Conservation (phyloP, 257 asterid genomes). For the Oldenlandia corymbosa region DNA sequence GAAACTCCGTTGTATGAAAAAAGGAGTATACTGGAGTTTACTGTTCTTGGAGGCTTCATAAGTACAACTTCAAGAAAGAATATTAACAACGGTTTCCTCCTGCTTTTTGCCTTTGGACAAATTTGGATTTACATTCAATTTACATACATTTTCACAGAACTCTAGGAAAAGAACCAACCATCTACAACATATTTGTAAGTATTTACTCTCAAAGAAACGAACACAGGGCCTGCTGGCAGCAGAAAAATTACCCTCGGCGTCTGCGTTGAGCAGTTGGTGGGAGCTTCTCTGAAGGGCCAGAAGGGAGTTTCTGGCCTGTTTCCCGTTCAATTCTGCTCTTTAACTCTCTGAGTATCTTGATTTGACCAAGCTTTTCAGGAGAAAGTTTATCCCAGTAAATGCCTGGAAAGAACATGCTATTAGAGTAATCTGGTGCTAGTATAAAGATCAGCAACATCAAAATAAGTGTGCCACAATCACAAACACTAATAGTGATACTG, state of each 20-base stretch:
- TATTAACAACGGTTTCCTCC: too few species aligned
- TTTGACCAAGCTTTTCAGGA: conserved; percentile 84
- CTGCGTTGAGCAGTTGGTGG: conserved; percentile 74
- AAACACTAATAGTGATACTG: background rate
- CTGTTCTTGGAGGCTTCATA: too few species aligned
- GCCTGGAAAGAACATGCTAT: conserved; percentile 32
- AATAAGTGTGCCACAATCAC: background rate
- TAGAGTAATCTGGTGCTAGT: background rate
- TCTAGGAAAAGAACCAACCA: background rate
- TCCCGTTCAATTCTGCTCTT: conserved; percentile 66
- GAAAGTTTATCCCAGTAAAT: conserved; percentile 93
- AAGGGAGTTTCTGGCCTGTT: conserved; percentile 67
- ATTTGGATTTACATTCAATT: background rate
- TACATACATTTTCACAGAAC: background rate
- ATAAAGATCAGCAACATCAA: background rate
- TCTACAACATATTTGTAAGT: background rate
- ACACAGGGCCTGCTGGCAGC: background rate
- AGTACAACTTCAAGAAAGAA: too few species aligned
- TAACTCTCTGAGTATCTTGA: conserved; percentile 69
- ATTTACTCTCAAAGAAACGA: background rate
- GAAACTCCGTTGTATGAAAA: too few species aligned
- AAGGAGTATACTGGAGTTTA: too few species aligned
- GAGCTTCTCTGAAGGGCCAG: conserved; percentile 78
- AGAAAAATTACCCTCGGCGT: conserved; percentile 1
- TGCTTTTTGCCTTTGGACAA: too few species aligned